phyloP scores from a whole-genome alignment of 164 flowering plant species.

The Nymphaea thermarum region DNA sequence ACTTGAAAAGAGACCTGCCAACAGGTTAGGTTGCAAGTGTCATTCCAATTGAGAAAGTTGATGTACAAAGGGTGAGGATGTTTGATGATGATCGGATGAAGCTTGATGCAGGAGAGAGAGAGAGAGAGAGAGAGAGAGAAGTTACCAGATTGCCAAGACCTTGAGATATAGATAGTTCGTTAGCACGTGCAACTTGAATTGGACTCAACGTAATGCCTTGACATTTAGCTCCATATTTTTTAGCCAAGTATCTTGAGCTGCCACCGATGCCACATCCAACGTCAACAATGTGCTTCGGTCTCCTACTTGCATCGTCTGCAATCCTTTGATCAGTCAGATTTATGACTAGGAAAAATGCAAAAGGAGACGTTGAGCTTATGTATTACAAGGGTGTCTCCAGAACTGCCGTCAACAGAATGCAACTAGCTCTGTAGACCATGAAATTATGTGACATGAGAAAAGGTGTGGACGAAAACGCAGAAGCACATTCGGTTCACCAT shows the following conservation, averaged over 20 bases:
- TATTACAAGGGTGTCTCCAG: too few relatives aligned
- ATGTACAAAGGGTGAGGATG: background rate
- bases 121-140: background rate
- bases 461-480: too few relatives aligned
- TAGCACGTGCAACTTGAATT: slow-evolving; percentile 75
- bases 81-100: background rate
- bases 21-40: background rate
- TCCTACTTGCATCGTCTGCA: slow-evolving; percentile 32
- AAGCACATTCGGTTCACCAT: too few relatives aligned
- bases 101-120: background rate
- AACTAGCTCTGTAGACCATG: too few relatives aligned
- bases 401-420: too few relatives aligned
- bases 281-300: slow-evolving; percentile 62
- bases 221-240: slow-evolving; percentile 55
- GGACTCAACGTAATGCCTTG: slow-evolving; percentile 83
- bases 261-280: slow-evolving; percentile 99
- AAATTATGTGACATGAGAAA: too few relatives aligned
- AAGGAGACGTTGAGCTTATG: too few relatives aligned
- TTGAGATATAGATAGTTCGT: slow-evolving; percentile 54
- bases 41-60: background rate
- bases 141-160: slow-evolving; percentile 55
- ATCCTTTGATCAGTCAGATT: background rate
- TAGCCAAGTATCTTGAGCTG: slow-evolving; percentile 80
- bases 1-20: slow-evolving; percentile 75
- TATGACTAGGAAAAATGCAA: too few relatives aligned